Conservation (phyloP, 805 yeast genomes). For the Hagleromyces aurorensis region DNA sequence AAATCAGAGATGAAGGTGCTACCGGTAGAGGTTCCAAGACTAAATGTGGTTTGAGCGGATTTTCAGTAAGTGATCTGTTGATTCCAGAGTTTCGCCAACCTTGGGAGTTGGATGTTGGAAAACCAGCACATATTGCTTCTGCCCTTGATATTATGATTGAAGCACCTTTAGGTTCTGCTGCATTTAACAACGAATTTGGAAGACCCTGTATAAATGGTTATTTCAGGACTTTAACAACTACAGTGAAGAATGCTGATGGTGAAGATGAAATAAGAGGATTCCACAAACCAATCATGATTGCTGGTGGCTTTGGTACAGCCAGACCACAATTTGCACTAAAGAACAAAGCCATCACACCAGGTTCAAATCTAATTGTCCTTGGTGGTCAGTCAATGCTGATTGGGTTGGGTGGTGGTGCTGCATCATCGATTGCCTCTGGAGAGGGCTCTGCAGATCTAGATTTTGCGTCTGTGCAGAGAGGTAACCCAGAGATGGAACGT, state of each 20-base stretch:
- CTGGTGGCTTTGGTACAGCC: constrained; percentile 98
- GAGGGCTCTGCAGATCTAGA: constrained; percentile 94
- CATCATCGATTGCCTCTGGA: constrained; percentile 93
- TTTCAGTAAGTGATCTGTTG: constrained; percentile 79
- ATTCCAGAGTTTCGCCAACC: constrained; percentile 86
- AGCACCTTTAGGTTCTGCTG: constrained; percentile 97
- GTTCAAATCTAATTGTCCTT: constrained; percentile 81
- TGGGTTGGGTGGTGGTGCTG: constrained; percentile 99
- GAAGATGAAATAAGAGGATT: constrained; percentile 81
- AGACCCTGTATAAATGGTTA: constrained; percentile 96
- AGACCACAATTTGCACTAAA: constrained; percentile 90
- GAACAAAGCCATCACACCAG: constrained; percentile 82
- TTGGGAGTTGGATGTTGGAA: constrained; percentile 90
- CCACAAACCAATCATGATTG: constrained; percentile 98
- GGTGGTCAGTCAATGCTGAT: constrained; percentile 98
- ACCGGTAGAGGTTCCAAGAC: constrained; percentile 97
- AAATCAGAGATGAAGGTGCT: constrained; percentile 99
- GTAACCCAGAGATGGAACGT: constrained; percentile 98
- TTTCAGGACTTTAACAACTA: constrained; percentile 88
- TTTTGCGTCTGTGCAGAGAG: constrained; percentile 98
- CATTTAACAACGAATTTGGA: constrained; percentile 97
- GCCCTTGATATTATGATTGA: constrained; percentile 91
- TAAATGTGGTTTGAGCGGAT: constrained; percentile 93
- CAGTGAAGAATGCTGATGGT: constrained; percentile 53
- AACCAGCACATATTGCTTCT: constrained; percentile 88